These are phyloP conservation scores for Aspergillus olivimuriae DNA, from an alignment of 495 filamentous ascomycete species.

Conservation along the genomic window DNA sequence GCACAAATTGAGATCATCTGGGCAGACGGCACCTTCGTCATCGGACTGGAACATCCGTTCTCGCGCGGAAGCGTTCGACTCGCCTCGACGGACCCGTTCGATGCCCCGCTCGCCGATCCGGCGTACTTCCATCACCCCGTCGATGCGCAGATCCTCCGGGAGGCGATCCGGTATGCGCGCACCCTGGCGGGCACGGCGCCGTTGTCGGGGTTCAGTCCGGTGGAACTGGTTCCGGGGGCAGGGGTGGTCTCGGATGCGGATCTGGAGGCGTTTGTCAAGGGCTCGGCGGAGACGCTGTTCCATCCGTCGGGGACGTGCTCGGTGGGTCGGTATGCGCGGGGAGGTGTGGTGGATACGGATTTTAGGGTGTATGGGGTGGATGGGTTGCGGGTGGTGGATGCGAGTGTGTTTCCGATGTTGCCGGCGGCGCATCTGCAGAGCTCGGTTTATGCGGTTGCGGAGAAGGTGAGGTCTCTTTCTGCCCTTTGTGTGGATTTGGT, in stretches of 20 bases:
- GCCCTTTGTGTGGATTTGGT: not conserved
- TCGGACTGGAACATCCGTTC: slow-evolving; percentile 3
- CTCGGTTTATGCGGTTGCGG: slow-evolving; percentile 6
- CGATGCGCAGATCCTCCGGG: not conserved
- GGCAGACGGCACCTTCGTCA: slow-evolving; percentile 3
- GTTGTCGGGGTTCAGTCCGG: not conserved
- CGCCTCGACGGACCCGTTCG: not conserved
- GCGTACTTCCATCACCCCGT: not conserved
- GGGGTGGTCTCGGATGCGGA: not conserved
- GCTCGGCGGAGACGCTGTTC: not conserved
- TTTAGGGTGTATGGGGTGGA: slow-evolving; percentile 1
- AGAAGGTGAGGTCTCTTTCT: slow-evolving; percentile 5
- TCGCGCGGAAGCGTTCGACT: slow-evolving; percentile 1
- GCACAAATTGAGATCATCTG: slow-evolving; percentile 5
- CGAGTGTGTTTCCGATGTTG: not conserved
- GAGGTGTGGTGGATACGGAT: not conserved
- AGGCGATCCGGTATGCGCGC: not conserved
- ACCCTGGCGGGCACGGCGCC: not conserved
- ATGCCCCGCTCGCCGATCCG: not conserved
- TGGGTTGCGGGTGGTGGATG: slow-evolving; percentile 1
- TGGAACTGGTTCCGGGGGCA: not conserved
- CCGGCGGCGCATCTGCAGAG: slow-evolving; percentile 2
- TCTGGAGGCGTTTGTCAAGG: not conserved
- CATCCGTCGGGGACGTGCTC: slow-evolving; percentile 1
- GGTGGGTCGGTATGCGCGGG: not conserved